phyloP scores from a whole-genome alignment of 2,329 filamentous ascomycete genomes.

The Alternaria brassicae region DNA sequence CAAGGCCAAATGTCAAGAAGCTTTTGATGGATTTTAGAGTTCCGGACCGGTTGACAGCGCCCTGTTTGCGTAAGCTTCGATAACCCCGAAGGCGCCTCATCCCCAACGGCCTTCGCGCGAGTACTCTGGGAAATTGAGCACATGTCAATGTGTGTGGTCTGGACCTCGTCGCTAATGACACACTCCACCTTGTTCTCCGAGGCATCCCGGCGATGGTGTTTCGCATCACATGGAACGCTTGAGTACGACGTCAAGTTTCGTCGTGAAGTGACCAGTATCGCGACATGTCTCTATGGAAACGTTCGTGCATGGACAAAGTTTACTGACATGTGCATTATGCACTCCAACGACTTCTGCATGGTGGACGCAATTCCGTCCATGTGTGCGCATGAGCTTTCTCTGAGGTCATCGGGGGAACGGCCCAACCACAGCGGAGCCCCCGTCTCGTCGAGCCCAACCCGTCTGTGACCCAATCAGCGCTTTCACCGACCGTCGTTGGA shows the following conservation, averaged over 20 bases:
- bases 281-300: constrained; percentile 2
- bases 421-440: constrained; percentile 6
- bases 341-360: background rate
- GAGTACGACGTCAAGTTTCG: background rate
- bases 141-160: constrained; percentile 4
- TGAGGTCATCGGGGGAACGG: constrained; percentile 1
- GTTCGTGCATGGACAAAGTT: background rate
- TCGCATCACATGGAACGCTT: background rate
- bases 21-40: constrained; percentile 6
- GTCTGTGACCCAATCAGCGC: background rate
- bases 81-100: constrained; percentile 4
- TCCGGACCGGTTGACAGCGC: constrained; percentile 10
- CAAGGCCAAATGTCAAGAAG: background rate
- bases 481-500: background rate
- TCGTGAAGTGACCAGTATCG: background rate
- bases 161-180: constrained; percentile 10
- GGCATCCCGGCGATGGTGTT: constrained; percentile 9
- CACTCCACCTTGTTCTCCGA: constrained; percentile 7
- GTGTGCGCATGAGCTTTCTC: constrained; percentile 4
- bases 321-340: background rate
- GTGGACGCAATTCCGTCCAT: background rate
- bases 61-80: background rate
- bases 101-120: background rate
- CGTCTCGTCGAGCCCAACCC: background rate
- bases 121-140: constrained; percentile 3